Conservation (phyloP, 257 asterid species). For the Cinchona pubescens region DNA sequence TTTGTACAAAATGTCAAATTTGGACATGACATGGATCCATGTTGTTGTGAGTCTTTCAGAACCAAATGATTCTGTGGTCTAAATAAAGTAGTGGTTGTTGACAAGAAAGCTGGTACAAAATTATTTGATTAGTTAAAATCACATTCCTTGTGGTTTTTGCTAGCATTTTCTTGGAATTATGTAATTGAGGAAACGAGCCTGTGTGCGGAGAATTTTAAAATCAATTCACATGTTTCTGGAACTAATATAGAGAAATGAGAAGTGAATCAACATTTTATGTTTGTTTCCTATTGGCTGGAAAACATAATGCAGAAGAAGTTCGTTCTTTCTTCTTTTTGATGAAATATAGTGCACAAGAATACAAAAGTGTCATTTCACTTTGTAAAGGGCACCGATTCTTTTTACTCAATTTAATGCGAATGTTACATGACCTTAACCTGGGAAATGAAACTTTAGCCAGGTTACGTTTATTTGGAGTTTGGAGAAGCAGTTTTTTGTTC, state of each 20-base stretch:
- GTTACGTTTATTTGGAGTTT: background rate
- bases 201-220: background rate
- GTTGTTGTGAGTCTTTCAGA: slow-evolving; percentile 6
- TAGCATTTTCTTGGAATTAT: background rate
- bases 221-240: background rate
- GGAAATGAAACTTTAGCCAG: background rate
- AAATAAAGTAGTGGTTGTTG: background rate
- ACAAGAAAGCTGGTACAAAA: background rate
- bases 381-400: background rate
- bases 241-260: background rate
- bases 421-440: no score
- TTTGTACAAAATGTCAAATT: slow-evolving; percentile 6
- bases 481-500: background rate
- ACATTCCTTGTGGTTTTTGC: background rate
- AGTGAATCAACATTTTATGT: background rate
- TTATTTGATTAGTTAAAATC: background rate
- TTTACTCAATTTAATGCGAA: background rate
- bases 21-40: slow-evolving; percentile 7
- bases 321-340: background rate
- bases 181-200: background rate
- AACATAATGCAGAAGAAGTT: background rate
- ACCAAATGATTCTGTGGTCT: background rate
- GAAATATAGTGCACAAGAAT: background rate
- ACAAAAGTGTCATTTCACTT: background rate
- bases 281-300: background rate